phyloP scores from a whole-genome alignment of 805 yeast species.

The Torulaspora franciscae region DNA sequence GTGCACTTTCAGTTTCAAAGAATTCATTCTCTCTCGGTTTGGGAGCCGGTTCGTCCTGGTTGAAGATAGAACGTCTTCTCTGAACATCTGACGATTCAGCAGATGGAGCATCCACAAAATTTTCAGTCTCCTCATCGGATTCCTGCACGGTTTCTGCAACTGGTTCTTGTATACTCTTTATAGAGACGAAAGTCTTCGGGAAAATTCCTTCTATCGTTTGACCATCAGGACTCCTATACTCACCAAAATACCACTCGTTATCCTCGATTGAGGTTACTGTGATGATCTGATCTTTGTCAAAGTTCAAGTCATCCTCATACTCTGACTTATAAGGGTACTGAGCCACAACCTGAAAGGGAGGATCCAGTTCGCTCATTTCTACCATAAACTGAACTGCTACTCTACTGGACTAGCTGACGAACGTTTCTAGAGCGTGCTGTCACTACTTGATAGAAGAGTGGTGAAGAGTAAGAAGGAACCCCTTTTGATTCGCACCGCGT shows the following conservation, averaged over 20 bases:
- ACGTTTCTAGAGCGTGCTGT: neutral
- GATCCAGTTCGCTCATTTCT: conserved; percentile 26
- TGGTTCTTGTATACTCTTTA: neutral
- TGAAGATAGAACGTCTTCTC: conserved; percentile 49
- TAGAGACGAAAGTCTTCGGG: conserved; percentile 76
- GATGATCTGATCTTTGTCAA: conserved; percentile 61
- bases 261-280: conserved; percentile 78
- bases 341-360: conserved; percentile 68
- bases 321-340: conserved; percentile 62
- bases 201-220: conserved; percentile 63
- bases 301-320: conserved; percentile 78
- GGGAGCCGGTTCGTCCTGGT: conserved; percentile 42
- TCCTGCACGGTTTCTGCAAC: neutral
- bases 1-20: conserved; percentile 21
- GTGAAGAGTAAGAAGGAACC: neutral
- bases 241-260: conserved; percentile 87
- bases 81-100: conserved; percentile 35
- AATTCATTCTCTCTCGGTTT: conserved; percentile 44
- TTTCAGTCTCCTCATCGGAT: conserved; percentile 8
- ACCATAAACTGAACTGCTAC: neutral
- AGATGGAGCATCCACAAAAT: conserved; percentile 14
- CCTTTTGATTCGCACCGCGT: conserved; percentile 5
- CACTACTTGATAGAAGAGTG: neutral
- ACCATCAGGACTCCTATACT: conserved; percentile 44
- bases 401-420: neutral